phyloP scores from a whole-genome alignment of 176 grass and related monocot genomes.

The Dactylis glomerata region DNA sequence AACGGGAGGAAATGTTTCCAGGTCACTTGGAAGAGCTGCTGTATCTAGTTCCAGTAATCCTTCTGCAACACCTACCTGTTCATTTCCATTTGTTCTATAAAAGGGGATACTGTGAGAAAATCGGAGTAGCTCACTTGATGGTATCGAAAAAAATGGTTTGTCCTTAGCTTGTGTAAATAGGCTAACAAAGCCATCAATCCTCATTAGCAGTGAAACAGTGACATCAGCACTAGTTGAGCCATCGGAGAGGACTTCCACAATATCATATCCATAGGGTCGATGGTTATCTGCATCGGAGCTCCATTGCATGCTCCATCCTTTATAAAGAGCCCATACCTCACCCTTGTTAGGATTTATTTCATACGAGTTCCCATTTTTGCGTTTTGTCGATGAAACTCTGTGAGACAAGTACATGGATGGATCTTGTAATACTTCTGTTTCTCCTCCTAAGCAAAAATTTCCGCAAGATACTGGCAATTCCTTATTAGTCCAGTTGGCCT shows the following conservation, averaged over 20 bases:
- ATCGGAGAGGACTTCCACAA: slow-evolving; percentile 65
- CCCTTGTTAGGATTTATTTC: slow-evolving; percentile 69
- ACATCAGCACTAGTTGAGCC: slow-evolving; percentile 37
- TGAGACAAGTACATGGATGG: slow-evolving; percentile 58
- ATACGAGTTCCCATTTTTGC: slow-evolving; percentile 54
- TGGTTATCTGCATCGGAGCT: slow-evolving; percentile 58
- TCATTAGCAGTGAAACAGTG: slow-evolving; percentile 53
- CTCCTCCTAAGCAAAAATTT: slow-evolving; percentile 48
- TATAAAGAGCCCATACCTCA: slow-evolving; percentile 89
- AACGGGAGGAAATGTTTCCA: slow-evolving; percentile 57
- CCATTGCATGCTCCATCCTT: slow-evolving; percentile 81
- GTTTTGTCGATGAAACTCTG: slow-evolving; percentile 56
- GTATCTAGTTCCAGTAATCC: slow-evolving; percentile 78
- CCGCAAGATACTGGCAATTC: slow-evolving; percentile 79
- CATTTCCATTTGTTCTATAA: slow-evolving; percentile 61
- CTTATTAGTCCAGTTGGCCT: slow-evolving; percentile 51
- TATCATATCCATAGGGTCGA: slow-evolving; percentile 62
- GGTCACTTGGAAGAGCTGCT: slow-evolving; percentile 61
- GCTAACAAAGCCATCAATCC: slow-evolving; percentile 81
- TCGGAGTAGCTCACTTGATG: slow-evolving; percentile 59
- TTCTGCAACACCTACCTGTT: slow-evolving; percentile 60
- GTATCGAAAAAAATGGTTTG: slow-evolving; percentile 38
- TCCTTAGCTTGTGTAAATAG: slow-evolving; percentile 55
- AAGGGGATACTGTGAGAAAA: slow-evolving; percentile 80
- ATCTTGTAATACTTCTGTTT: slow-evolving; percentile 44